Evolutionary conservation across 2,329 filamentous ascomycete genomes (phyloP).

Genomic region (Colletotrichum simmondsii): DNA sequence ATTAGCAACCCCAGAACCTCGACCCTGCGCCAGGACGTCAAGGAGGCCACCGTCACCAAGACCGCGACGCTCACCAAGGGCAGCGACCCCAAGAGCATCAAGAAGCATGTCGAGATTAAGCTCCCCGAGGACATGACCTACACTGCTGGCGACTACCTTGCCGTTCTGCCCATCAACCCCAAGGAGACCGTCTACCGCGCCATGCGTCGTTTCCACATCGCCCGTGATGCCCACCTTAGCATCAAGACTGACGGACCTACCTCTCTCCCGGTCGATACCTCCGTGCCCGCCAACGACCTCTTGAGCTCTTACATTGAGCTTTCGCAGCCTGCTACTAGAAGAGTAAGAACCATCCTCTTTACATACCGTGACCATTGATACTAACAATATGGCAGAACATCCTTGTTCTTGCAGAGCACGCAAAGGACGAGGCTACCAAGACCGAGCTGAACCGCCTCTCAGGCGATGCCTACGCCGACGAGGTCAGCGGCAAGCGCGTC

Average conservation of each 20-base stretch:
- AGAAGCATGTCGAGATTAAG: conserved; percentile 75
- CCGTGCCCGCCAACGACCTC: conserved; percentile 71
- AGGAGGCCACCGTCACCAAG: conserved; percentile 67
- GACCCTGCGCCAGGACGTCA: conserved; percentile 69
- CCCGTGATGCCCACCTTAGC: conserved; percentile 75
- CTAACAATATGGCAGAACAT: conserved; percentile 47
- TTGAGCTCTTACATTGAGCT: conserved; percentile 80
- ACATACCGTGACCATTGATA: accelerated
- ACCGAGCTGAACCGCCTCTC: conserved; percentile 49
- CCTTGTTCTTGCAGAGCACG: conserved; percentile 36
- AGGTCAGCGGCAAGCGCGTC: conserved; percentile 58
- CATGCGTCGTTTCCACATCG: conserved; percentile 74
- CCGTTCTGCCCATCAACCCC: conserved; percentile 78
- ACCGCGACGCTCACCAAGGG: conserved; percentile 59
- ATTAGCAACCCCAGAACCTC: conserved; percentile 65
- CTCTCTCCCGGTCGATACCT: conserved; percentile 63
- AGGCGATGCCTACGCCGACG: conserved; percentile 49
- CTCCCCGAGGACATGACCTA: conserved; percentile 75
- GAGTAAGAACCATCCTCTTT: conserved; percentile 51
- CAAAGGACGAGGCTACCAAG: conserved; percentile 46
- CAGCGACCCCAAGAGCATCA: conserved; percentile 57
- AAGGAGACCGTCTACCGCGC: conserved; percentile 70
- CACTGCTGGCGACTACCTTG: conserved; percentile 80
- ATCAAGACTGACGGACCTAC: conserved; percentile 64
- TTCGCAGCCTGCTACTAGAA: conserved; percentile 76